Evolutionary conservation across 768 basidiomycete species (phyloP), one percentile per base, ranked within the genome.

Genomic region (Sarcomyxa edulis): DNA sequence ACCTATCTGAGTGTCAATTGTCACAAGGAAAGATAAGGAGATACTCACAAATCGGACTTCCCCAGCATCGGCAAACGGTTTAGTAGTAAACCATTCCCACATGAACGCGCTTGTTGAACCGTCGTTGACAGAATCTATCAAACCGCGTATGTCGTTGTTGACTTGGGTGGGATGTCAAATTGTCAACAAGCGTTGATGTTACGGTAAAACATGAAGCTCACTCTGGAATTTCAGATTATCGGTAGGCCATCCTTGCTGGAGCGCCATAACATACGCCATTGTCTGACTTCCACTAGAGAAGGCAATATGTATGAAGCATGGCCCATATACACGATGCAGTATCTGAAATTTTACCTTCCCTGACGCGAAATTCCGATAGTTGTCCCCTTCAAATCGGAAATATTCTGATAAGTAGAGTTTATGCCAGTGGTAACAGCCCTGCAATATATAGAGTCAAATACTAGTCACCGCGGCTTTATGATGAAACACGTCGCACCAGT

Each of bases 391-490:
- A 98, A 68, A 51, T 94, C 84, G 7, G 70, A 52, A 31, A 97
- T 82, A 9, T 65, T 64, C 28, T 88, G 65, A 57, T 78, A 93
- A 39, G 71, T 58, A 3, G 86, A 78, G 24, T 84, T 69, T 48
- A 71, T 80, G 12, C 93, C 92, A 8, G 91, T 85, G 46, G 90
- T 84, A n/a, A 97, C 88, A 1, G 91, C 95, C 94, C 94, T 88
- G 42, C 28, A 19, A 23, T 10, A 18, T 34, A 10, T 29, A 37
- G 19, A 12, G n/a, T 9, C 22, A 15, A 31, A 7, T 9, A 37
- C 24, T 33, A 29, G 7, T 5, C 23, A 26, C 15, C n/a, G n/a
- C 15, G 11, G 4, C 26, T 16, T 16, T 23, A 19, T 8, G 39
- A 32, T 12, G 8, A 21, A 19, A 18, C 27, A 15, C 26, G 26